Conservation (phyloP, 1,284 basidiomycete genomes). For the Pisolithus thermaeus region DNA sequence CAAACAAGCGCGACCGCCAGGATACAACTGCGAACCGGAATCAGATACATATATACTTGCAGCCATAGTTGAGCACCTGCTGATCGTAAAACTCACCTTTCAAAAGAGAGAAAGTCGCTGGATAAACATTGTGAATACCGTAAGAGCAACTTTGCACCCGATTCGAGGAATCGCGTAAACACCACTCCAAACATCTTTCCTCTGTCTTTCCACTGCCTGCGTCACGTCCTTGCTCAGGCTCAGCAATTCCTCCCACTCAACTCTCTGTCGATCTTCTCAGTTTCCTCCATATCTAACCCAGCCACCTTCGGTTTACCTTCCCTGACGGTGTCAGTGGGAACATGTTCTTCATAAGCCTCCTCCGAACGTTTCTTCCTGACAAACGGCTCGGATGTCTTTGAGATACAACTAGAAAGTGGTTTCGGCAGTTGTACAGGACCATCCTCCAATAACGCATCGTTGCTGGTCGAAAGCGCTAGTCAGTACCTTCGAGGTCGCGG, state of each 20-base stretch:
- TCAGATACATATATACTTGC: too few relatives aligned
- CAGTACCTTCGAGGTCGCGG: slow-evolving; percentile 51
- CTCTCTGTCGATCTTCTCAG: slow-evolving; percentile 26
- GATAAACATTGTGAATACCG: slow-evolving; percentile 30
- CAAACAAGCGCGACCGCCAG: too few relatives aligned
- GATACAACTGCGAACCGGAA: too few relatives aligned
- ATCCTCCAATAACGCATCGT: slow-evolving; percentile 51
- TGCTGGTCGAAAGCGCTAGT: slow-evolving; percentile 42
- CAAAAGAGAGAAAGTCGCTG: too few relatives aligned
- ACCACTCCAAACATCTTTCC: too few relatives aligned
- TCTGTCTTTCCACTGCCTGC: too few relatives aligned
- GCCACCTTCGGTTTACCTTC: slow-evolving; percentile 34
- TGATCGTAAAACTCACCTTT: too few relatives aligned
- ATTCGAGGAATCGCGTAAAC: too few relatives aligned
- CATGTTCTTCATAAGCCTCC: slow-evolving; percentile 40
- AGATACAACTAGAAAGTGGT: slow-evolving; percentile 30
- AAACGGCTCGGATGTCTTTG: slow-evolving; percentile 46
- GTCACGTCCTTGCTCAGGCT: too few relatives aligned
- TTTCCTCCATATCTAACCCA: slow-evolving; percentile 24
- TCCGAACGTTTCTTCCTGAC: slow-evolving; percentile 50
- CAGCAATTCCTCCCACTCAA: slow-evolving; percentile 31
- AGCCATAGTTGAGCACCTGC: too few relatives aligned
- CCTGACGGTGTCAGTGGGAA: slow-evolving; percentile 53
- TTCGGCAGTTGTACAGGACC: slow-evolving; percentile 35
- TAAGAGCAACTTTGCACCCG: slow-evolving; percentile 10